Evolutionary conservation across 352 stramenopile species (phyloP).

Genomic region (Globisporangium yorkense): DNA sequence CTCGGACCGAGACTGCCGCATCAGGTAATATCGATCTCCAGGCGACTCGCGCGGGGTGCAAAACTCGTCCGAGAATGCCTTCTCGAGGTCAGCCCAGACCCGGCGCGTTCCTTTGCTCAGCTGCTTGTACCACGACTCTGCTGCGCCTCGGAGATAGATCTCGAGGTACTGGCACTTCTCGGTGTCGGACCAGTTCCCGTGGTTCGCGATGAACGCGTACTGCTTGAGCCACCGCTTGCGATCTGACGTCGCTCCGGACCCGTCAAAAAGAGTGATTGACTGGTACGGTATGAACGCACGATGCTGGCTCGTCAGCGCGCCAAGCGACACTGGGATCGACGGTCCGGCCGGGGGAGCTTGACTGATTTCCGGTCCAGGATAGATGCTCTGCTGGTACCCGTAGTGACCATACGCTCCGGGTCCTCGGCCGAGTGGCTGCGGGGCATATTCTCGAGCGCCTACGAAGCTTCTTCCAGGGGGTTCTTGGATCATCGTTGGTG

Average conservation of each 20-base stretch:
- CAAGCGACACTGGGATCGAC: background rate
- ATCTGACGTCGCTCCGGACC: background rate
- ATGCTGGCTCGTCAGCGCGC: background rate
- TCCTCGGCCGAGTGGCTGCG: too few relatives aligned
- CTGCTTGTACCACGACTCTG: background rate
- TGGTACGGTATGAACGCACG: conserved; percentile 1
- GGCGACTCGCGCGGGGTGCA: too few relatives aligned
- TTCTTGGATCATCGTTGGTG: too few relatives aligned
- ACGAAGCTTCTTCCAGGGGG: too few relatives aligned
- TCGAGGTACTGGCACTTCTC: conserved; percentile 2
- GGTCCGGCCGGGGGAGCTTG: too few relatives aligned
- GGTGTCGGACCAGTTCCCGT: background rate
- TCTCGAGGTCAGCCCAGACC: background rate
- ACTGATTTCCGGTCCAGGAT: too few relatives aligned
- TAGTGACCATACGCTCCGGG: too few relatives aligned
- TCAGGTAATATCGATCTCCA: too few relatives aligned
- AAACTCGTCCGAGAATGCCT: background rate
- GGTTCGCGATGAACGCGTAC: background rate
- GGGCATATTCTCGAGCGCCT: too few relatives aligned
- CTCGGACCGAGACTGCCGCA: too few relatives aligned
- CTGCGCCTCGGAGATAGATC: background rate
- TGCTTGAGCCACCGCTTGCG: background rate
- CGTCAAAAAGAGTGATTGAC: background rate
- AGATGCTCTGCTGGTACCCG: too few relatives aligned
- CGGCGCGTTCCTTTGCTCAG: background rate